Evolutionary conservation across 148 eudicot genomes (phyloP).

Genomic region (Cornus kousa): DNA sequence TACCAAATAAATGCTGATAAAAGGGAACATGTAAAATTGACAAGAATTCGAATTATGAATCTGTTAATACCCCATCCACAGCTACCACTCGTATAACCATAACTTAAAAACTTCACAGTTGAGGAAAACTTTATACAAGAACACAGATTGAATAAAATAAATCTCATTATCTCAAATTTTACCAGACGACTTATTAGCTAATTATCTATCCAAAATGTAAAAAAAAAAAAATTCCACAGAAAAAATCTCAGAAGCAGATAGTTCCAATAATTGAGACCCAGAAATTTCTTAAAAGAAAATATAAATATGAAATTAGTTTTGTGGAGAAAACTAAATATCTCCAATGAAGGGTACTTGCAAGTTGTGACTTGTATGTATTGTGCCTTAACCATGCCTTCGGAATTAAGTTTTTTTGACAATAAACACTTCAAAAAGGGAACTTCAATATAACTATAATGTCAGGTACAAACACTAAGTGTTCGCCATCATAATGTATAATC

Average conservation of each 20-base stretch:
- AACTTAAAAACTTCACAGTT: not conserved
- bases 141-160: not conserved
- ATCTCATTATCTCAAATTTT: not conserved
- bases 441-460: not conserved
- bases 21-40: not conserved
- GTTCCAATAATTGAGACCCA: too few species aligned
- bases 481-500: not conserved
- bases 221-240: not conserved
- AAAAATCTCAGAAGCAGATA: too few species aligned
- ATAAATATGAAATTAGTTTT: not conserved
- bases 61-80: not conserved
- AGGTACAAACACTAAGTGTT: not conserved
- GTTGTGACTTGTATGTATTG: not conserved
- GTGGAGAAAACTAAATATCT: too few species aligned
- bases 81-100: not conserved
- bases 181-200: not conserved
- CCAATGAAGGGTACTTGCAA: not conserved
- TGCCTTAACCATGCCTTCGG: not conserved
- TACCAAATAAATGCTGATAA: slow-evolving; percentile 3
- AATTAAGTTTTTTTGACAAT: not conserved
- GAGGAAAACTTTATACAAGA: not conserved
- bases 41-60: not conserved
- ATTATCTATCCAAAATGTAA: not conserved
- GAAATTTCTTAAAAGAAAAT: not conserved
- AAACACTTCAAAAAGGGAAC: not conserved